Percentiles rank a stretch among this genome's conserved stretches.
These are phyloP conservation scores for Ogataea methanolica DNA, from an alignment of 805 yeast species.

Conservation along the genomic window DNA sequence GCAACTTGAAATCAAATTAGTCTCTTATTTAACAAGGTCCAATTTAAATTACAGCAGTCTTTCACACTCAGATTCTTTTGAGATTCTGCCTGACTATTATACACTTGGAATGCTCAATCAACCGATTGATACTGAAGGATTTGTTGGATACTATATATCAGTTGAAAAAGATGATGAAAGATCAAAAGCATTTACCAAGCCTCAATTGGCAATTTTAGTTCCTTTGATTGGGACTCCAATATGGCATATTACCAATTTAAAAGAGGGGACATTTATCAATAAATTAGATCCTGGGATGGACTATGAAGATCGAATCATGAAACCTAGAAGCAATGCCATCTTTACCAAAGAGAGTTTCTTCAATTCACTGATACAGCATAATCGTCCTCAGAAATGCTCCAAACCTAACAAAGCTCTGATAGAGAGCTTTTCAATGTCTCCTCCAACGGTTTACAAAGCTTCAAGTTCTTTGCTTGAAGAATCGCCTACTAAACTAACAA, in stretches of 20 bases:
- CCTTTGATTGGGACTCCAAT: constrained; percentile 3
- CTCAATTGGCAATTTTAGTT: constrained; percentile 2
- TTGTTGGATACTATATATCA: constrained; percentile 7
- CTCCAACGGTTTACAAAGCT: not conserved
- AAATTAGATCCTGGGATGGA: not conserved
- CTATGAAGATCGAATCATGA: not conserved
- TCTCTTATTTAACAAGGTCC: constrained; percentile 5
- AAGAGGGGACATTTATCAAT: not conserved
- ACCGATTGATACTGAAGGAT: not conserved
- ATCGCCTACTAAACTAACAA: constrained; percentile 10
- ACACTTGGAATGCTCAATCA: not conserved
- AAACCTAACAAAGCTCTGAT: not conserved
- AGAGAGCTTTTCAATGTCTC: constrained; percentile 6
- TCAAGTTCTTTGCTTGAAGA: not conserved
- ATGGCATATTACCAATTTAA: constrained; percentile 7
- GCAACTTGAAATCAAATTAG: not conserved
- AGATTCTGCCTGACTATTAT: constrained; percentile 4
- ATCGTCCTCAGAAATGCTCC: not conserved
- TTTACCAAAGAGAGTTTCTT: not conserved
- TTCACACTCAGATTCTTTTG: not conserved
- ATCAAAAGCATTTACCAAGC: not conserved
- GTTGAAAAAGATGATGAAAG: not conserved
- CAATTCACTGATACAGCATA: not conserved
- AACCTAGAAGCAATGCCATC: not conserved
- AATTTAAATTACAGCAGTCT: not conserved